Conservation (phyloP, 805 yeast species). For the Candida tallmaniae region DNA sequence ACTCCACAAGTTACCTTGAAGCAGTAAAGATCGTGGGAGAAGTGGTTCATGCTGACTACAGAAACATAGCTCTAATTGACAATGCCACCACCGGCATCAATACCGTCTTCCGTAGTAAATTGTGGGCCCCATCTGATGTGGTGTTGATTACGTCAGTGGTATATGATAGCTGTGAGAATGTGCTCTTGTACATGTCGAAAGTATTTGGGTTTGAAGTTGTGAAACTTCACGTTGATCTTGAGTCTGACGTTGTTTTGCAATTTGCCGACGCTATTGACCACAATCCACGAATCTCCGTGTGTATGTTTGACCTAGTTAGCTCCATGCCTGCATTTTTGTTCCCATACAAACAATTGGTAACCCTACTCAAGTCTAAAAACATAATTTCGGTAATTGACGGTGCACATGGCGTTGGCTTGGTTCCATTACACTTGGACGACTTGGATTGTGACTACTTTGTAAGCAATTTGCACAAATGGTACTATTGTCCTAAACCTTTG, state of each 20-base stretch:
- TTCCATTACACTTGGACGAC: constrained; percentile 38
- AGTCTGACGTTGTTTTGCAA: constrained; percentile 25
- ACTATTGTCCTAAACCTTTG: constrained; percentile 51
- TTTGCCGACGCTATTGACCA: constrained; percentile 11
- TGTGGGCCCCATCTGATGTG: constrained; percentile 48
- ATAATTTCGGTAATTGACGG: constrained; percentile 63
- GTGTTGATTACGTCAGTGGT: constrained; percentile 46
- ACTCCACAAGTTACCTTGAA: constrained; percentile 22
- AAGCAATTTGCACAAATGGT: constrained; percentile 71
- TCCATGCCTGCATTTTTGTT: constrained; percentile 61
- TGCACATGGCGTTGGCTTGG: constrained; percentile 63
- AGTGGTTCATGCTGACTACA: constrained; percentile 44
- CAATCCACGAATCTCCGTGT: constrained; percentile 27
- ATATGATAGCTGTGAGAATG: constrained; percentile 53
- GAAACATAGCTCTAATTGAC: constrained; percentile 47
- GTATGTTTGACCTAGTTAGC: constrained; percentile 53
- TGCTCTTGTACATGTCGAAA: constrained; percentile 39
- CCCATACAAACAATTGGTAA: constrained; percentile 50
- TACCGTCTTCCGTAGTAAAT: constrained; percentile 50
- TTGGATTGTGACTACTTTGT: constrained; percentile 57
- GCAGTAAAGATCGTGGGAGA: constrained; percentile 34
- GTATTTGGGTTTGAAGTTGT: constrained; percentile 26
- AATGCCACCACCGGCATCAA: constrained; percentile 64
- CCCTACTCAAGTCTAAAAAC: constrained; percentile 40
- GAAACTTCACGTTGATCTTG: constrained; percentile 28